These are phyloP conservation scores for Lactarius pseudohatsudake DNA, from an alignment of 768 basidiomycete species.

Conservation along the genomic window DNA sequence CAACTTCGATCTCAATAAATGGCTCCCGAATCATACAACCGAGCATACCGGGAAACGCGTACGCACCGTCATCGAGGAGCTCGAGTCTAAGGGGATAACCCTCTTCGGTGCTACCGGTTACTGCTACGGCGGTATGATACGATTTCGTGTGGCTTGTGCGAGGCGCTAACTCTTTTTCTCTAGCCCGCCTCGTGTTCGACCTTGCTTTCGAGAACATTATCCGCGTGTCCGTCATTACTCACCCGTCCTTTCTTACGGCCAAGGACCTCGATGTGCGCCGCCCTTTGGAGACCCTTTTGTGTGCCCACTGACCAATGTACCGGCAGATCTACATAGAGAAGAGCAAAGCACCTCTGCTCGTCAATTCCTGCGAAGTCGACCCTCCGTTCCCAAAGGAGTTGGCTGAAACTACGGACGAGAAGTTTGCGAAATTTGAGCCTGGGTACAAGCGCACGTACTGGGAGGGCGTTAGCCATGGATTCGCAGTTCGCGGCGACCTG, in stretches of 20 bases:
- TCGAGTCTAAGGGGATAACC: constrained; percentile 37
- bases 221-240: constrained; percentile 43
- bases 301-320: background rate
- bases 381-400: constrained; percentile 36
- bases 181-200: constrained; percentile 31
- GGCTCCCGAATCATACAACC: constrained; percentile 28
- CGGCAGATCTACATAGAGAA: constrained; percentile 36
- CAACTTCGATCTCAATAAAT: constrained; percentile 8
- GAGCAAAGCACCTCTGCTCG: constrained; percentile 43
- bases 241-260: constrained; percentile 47
- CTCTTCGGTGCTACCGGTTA: constrained; percentile 35
- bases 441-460: constrained; percentile 41
- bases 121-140: constrained; percentile 32
- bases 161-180: background rate
- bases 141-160: background rate
- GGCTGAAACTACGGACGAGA: constrained; percentile 39
- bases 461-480: constrained; percentile 46
- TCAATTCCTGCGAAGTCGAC: constrained; percentile 43
- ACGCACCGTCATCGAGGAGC: constrained; percentile 32
- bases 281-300: background rate
- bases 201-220: constrained; percentile 44
- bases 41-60: constrained; percentile 26
- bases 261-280: constrained; percentile 40
- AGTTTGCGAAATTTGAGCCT: constrained; percentile 40
- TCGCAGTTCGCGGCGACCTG: constrained; percentile 41